phyloP scores from a whole-genome alignment of 2,329 filamentous ascomycete species.

The Penicillium occitanis region DNA sequence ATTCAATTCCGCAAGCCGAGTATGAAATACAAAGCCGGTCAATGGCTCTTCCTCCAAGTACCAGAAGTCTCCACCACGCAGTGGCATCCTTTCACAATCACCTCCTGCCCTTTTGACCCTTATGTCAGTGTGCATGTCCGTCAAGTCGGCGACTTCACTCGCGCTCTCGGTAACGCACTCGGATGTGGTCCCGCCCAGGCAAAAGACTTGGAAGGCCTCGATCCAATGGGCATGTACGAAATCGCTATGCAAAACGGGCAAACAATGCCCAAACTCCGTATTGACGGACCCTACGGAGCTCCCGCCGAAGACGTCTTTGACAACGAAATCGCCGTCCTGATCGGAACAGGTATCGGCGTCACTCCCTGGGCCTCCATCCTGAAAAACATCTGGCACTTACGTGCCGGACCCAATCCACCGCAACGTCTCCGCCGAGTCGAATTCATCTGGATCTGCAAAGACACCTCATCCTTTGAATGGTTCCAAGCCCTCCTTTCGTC shows the following conservation, averaged over 20 bases:
- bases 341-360: conserved; percentile 78
- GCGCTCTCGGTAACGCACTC: conserved; percentile 89
- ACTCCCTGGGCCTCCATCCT: conserved; percentile 85
- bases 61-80: conserved; percentile 84
- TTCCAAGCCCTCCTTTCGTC: conserved; percentile 92
- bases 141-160: conserved; percentile 95
- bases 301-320: conserved; percentile 98
- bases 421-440: conserved; percentile 88
- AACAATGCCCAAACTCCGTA: conserved; percentile 82
- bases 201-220: conserved; percentile 85
- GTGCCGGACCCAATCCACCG: conserved; percentile 84
- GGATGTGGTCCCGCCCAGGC: conserved; percentile 84
- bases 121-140: conserved; percentile 94
- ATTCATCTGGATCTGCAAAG: conserved; percentile 98
- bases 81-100: conserved; percentile 99
- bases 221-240: conserved; percentile 96
- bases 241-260: conserved; percentile 91
- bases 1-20: conserved; percentile 95
- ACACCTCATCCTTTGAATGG: conserved; percentile 96
- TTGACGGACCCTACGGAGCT: conserved; percentile 94
- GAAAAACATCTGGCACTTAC: conserved; percentile 98
- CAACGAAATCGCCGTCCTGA: conserved; percentile 76
- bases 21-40: conserved; percentile 96
- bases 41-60: conserved; percentile 96
- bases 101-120: conserved; percentile 92